A percentile compares a stretch with the other conserved stretches of the same genome.
These are phyloP conservation scores for Pythium sp. DNA, from an alignment of 352 stramenopile genomes.

Conservation along the genomic window DNA sequence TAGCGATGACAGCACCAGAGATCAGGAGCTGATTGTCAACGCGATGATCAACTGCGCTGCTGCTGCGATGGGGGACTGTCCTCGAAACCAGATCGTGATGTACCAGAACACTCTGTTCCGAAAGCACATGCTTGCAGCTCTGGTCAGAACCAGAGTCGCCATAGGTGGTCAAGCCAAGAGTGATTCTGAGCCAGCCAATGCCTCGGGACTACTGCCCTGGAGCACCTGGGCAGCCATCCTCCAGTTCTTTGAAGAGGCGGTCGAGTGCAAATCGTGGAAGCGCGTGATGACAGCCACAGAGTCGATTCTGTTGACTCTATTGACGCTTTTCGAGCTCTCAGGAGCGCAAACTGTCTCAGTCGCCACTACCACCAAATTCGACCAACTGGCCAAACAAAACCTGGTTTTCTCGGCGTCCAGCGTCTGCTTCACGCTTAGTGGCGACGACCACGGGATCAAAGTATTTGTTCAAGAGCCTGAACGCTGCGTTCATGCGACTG, in stretches of 20 bases:
- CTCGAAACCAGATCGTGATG: conserved; percentile 62
- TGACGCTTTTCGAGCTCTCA: conserved; percentile 19
- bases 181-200: not conserved
- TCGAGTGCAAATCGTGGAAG: conserved; percentile 63
- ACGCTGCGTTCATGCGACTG: conserved; percentile 18
- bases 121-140: conserved; percentile 17
- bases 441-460: conserved; percentile 31
- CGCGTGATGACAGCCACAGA: conserved; percentile 27
- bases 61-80: conserved; percentile 28
- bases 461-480: conserved; percentile 14
- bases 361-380: not conserved
- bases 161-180: not conserved
- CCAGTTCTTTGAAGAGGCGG: conserved; percentile 40
- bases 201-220: conserved; percentile 1
- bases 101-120: conserved; percentile 39
- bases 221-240: conserved; percentile 32
- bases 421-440: conserved; percentile 55
- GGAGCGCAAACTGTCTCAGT: not conserved
- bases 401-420: conserved; percentile 29
- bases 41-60: conserved; percentile 49
- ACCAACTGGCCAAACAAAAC: conserved; percentile 5
- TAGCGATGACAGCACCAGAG: not conserved
- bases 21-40: conserved; percentile 23
- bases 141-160: conserved; percentile 3
- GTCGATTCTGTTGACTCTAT: conserved; percentile 20